Percentiles rank a stretch among this genome's conserved stretches.
Evolutionary conservation across 202 grass and related monocot species (phyloP).

Genomic region (Brachypodium distachyon): DNA sequence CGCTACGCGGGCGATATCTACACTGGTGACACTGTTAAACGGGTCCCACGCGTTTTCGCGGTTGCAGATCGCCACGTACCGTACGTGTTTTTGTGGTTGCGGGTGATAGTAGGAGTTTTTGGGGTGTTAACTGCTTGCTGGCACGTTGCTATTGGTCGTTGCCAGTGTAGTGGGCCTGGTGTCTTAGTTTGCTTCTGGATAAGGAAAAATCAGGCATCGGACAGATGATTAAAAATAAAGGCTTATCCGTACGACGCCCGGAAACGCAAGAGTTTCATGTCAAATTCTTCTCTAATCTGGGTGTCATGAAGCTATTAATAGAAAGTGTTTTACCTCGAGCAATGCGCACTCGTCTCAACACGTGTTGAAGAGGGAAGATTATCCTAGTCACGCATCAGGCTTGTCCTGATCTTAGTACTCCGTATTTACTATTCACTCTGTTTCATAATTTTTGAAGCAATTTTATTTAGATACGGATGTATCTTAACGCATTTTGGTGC

Average conservation of each 20-base stretch:
- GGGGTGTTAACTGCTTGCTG: neutral
- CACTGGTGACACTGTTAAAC: neutral
- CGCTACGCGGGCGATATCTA: neutral
- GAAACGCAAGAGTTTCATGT: neutral
- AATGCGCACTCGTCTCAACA: neutral
- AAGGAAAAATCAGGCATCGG: neutral
- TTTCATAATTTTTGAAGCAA: too few species aligned
- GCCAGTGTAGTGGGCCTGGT: neutral
- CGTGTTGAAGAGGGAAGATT: neutral
- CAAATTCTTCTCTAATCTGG: neutral
- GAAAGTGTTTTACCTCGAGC: too few species aligned
- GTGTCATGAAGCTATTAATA: neutral
- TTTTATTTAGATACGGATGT: too few species aligned
- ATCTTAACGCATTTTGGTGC: too few species aligned
- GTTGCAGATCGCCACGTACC: constrained; percentile 10
- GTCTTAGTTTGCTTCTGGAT: constrained; percentile 15
- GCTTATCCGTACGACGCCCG: neutral
- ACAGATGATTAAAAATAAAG: neutral
- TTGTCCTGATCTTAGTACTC: neutral
- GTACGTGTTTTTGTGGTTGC: neutral
- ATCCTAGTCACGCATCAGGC: neutral
- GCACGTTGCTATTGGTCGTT: neutral
- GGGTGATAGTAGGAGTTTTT: neutral
- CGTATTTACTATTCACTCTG: too few species aligned
- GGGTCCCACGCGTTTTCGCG: neutral